Conservation (phyloP, 257 asterid species). For the Solanum medicagineum region DNA sequence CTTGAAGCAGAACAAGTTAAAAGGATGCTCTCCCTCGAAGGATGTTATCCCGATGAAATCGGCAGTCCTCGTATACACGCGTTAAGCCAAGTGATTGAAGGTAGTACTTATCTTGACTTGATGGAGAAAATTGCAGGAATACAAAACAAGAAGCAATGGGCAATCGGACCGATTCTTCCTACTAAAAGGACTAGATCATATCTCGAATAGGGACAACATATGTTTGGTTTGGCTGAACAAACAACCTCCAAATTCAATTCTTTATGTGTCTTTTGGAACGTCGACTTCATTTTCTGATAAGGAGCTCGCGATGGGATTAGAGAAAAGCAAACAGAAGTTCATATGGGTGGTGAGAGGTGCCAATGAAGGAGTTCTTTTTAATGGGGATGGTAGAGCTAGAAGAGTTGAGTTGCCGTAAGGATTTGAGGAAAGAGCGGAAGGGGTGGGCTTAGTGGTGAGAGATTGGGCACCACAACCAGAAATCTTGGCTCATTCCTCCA, state of each 20-base stretch:
- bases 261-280: background rate
- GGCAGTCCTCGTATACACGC: background rate
- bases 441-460: too few relatives aligned
- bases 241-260: background rate
- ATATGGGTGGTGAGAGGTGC: background rate
- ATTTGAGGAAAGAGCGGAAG: too few relatives aligned
- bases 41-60: background rate
- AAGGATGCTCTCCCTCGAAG: conserved; percentile 9
- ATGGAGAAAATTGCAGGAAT: background rate
- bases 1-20: background rate
- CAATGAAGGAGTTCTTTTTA: background rate
- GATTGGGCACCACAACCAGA: too few relatives aligned
- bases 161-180: background rate
- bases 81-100: background rate
- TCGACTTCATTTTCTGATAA: background rate
- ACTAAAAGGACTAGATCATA: background rate
- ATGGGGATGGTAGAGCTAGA: background rate
- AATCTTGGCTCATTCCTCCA: background rate
- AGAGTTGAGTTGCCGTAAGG: background rate
- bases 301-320: background rate
- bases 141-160: background rate
- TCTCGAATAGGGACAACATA: background rate
- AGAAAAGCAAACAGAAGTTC: background rate
- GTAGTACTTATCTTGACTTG: background rate
- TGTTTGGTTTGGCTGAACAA: background rate